Evolutionary conservation across 1,139 yeast species (phyloP).

Genomic region (Pichia sp.): DNA sequence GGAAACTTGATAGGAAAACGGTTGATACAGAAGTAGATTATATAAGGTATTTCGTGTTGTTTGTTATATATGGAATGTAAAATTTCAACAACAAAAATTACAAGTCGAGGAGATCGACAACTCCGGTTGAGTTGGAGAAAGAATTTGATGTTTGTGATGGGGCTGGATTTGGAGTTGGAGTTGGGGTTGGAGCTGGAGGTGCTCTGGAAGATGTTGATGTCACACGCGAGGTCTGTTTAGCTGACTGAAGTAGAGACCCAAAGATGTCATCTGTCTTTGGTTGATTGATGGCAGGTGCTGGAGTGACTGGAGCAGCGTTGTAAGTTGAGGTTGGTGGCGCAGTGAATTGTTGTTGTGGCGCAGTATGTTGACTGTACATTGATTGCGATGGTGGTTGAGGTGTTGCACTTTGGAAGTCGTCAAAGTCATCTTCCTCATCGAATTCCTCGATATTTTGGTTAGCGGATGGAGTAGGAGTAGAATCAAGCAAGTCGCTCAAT

Average conservation of each 20-base stretch:
- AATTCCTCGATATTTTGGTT: slow-evolving; percentile 24
- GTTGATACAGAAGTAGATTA: too few relatives aligned
- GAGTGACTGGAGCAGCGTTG: slow-evolving; percentile 1
- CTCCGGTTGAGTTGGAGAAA: neutral
- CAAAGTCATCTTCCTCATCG: slow-evolving; percentile 85
- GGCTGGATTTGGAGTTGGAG: slow-evolving; percentile 3
- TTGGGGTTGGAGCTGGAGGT: neutral
- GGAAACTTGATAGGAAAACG: too few relatives aligned
- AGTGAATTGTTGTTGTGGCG: neutral
- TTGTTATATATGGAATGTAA: too few relatives aligned
- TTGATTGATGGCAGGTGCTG: slow-evolving; percentile 24
- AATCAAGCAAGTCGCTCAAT: slow-evolving; percentile 31
- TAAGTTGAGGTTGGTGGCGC: neutral
- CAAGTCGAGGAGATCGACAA: slow-evolving; percentile 39
- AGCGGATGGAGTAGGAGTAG: neutral
- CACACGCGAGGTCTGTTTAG: slow-evolving; percentile 13
- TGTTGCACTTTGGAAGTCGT: slow-evolving; percentile 69
- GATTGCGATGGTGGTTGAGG: slow-evolving; percentile 10
- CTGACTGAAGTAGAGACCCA: slow-evolving; percentile 22
- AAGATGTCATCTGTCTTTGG: slow-evolving; percentile 24
- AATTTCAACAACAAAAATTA: slow-evolving; percentile 12
- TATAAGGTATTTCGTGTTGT: too few relatives aligned
- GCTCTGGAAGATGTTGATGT: slow-evolving; percentile 1
- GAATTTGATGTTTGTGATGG: neutral
- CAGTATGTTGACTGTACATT: neutral